A percentile compares a stretch with the other conserved stretches of the same genome.
These are phyloP conservation scores for Xylaria cubensis DNA, from an alignment of 495 filamentous ascomycete species.

Conservation along the genomic window DNA sequence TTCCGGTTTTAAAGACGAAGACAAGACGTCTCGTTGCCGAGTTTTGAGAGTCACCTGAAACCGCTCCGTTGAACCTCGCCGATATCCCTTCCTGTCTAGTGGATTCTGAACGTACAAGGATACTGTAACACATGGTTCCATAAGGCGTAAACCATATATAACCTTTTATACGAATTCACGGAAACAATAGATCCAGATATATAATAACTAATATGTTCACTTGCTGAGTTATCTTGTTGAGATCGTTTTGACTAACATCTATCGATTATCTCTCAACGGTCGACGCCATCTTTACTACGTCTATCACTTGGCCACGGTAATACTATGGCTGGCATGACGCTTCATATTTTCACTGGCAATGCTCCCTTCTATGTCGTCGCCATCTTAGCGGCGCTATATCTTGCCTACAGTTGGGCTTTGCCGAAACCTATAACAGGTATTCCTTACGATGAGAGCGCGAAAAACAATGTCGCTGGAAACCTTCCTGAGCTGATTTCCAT, in stretches of 20 bases:
- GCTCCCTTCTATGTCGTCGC: background rate
- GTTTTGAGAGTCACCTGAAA: background rate
- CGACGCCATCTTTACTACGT: background rate
- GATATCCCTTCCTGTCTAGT: background rate
- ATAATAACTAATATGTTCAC: background rate
- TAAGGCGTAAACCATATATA: background rate
- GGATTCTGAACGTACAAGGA: background rate
- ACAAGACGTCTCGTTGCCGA: background rate
- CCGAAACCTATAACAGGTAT: conserved; percentile 47
- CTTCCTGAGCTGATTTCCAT: conserved; percentile 41
- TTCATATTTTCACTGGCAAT: background rate
- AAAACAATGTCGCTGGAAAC: conserved; percentile 40
- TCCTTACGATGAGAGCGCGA: conserved; percentile 46
- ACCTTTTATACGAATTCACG: background rate
- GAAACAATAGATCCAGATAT: background rate
- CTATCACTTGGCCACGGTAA: background rate
- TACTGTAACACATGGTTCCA: background rate
- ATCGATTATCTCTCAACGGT: background rate
- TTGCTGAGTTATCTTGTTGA: background rate
- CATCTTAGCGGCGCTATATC: background rate
- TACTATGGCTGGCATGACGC: background rate
- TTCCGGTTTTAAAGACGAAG: too few species aligned
- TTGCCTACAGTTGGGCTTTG: conserved; percentile 23
- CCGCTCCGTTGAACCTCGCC: background rate
- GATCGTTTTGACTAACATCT: background rate